A percentile compares a stretch with the other conserved stretches of the same genome.
Evolutionary conservation across 2,329 filamentous ascomycete genomes (phyloP).

Genomic region (Tolypocladium ophioglossoides): DNA sequence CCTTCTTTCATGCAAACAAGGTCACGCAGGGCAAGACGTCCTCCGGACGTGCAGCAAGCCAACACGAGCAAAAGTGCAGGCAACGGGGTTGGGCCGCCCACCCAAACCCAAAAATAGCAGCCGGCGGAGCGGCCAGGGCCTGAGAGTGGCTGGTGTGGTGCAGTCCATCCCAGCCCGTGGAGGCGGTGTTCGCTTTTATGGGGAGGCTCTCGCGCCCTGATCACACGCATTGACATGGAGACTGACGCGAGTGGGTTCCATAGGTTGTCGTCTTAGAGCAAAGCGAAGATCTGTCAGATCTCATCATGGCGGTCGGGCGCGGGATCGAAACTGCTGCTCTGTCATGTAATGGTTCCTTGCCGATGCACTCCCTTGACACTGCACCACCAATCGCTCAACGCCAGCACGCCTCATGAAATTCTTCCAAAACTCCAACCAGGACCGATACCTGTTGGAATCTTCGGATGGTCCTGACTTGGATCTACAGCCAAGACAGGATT

Average conservation of each 20-base stretch:
- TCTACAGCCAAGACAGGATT: not conserved
- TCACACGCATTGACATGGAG: not conserved
- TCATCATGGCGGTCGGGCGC: not conserved
- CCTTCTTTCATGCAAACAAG: not conserved
- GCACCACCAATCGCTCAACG: not conserved
- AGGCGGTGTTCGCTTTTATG: not conserved
- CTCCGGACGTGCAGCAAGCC: not conserved
- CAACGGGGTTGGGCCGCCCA: not conserved
- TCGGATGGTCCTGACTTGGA: too few relatives aligned
- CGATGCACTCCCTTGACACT: too few relatives aligned
- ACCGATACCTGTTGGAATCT: too few relatives aligned
- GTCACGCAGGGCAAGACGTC: not conserved
- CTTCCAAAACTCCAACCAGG: too few relatives aligned
- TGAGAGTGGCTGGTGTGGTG: not conserved
- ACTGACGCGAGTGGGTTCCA: not conserved
- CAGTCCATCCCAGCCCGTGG: not conserved
- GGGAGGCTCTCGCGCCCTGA: not conserved
- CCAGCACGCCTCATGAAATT: not conserved
- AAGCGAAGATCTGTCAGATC: not conserved
- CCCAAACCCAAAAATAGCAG: not conserved
- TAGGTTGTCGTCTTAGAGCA: too few relatives aligned
- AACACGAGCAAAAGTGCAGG: not conserved
- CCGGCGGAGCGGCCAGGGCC: not conserved
- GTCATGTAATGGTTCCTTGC: not conserved
- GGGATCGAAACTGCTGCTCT: not conserved